These are phyloP conservation scores for Thielaviopsis cerberus DNA, from an alignment of 2,329 filamentous ascomycete genomes.

Conservation along the genomic window DNA sequence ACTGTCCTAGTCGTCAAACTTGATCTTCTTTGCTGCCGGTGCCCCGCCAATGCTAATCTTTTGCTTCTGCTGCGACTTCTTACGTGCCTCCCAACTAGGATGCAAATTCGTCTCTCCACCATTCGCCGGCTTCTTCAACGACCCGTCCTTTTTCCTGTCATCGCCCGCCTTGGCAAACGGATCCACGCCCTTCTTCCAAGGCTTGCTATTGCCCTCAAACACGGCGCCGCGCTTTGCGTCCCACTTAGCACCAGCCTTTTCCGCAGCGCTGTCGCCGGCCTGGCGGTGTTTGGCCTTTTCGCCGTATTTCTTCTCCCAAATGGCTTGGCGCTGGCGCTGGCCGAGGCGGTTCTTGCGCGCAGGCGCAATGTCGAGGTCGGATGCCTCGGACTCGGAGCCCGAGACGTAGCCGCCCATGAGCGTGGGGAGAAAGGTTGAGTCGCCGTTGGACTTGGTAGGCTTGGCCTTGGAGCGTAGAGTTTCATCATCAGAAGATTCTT, in stretches of 20 bases:
- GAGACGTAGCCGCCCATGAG: slow-evolving; percentile 68
- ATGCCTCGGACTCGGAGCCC: slow-evolving; percentile 46
- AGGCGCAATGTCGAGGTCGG: slow-evolving; percentile 44
- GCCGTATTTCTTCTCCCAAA: slow-evolving; percentile 68
- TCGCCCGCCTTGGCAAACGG: slow-evolving; percentile 15
- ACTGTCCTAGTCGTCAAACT: slow-evolving; percentile 30
- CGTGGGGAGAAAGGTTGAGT: slow-evolving; percentile 51
- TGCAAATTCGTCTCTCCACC: slow-evolving; percentile 38
- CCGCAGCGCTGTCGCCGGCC: slow-evolving; percentile 12
- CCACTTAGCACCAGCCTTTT: slow-evolving; percentile 30
- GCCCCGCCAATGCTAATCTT: slow-evolving; percentile 34
- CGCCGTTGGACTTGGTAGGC: slow-evolving; percentile 14
- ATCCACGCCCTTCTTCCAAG: slow-evolving; percentile 35
- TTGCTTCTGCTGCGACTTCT: slow-evolving; percentile 38
- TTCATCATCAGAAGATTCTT: slow-evolving; percentile 10
- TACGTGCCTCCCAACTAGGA: slow-evolving; percentile 46
- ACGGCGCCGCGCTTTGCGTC: slow-evolving; percentile 38
- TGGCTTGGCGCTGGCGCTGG: slow-evolving; percentile 57
- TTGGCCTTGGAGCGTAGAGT: slow-evolving; percentile 10
- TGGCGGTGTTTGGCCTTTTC: slow-evolving; percentile 48
- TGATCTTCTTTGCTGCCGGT: slow-evolving; percentile 26
- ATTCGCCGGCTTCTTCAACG: slow-evolving; percentile 21
- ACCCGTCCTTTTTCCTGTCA: slow-evolving; percentile 13
- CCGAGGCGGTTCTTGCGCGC: slow-evolving; percentile 56
- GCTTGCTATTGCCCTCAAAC: slow-evolving; percentile 22